These are phyloP conservation scores for Claviceps sp. DNA, from an alignment of 2,329 filamentous ascomycete genomes.

Conservation along the genomic window DNA sequence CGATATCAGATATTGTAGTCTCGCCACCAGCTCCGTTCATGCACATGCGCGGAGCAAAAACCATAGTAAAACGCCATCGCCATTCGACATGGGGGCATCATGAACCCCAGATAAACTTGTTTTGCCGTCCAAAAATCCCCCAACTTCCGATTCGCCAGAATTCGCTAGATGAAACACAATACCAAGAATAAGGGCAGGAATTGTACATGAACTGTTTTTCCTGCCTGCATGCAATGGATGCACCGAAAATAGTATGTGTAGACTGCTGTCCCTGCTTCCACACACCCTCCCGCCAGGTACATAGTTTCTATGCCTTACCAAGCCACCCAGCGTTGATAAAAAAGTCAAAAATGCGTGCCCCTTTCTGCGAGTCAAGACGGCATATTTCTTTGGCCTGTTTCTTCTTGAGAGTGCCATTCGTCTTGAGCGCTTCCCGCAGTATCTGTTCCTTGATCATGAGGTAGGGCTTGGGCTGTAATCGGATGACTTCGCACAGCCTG, in stretches of 20 bases:
- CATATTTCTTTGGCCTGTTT: conserved; percentile 84
- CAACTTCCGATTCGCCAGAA: not conserved
- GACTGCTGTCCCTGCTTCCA: not conserved
- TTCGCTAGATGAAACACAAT: not conserved
- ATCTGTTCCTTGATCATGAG: conserved; percentile 86
- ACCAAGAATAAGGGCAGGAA: not conserved
- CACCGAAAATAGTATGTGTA: not conserved
- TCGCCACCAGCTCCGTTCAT: not conserved
- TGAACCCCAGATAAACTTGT: not conserved
- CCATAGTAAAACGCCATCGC: not conserved
- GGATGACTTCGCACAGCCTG: conserved; percentile 71
- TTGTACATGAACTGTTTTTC: too few relatives aligned
- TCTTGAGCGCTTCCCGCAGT: conserved; percentile 80
- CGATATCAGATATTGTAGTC: conserved; percentile 2
- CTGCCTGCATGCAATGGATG: too few relatives aligned
- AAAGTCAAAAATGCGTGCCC: conserved; percentile 81
- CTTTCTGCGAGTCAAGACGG: conserved; percentile 71
- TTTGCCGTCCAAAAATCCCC: not conserved
- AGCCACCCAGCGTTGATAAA: conserved; percentile 91
- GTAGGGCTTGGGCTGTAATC: conserved; percentile 88
- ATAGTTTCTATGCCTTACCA: conserved; percentile 54
- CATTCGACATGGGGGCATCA: not conserved
- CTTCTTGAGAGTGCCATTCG: conserved; percentile 80
- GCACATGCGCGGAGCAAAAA: not conserved
- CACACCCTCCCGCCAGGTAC: not conserved